Base-by-base conservation (phyloP, 257 asterid genomes). In the Petunia secreta region DNA sequence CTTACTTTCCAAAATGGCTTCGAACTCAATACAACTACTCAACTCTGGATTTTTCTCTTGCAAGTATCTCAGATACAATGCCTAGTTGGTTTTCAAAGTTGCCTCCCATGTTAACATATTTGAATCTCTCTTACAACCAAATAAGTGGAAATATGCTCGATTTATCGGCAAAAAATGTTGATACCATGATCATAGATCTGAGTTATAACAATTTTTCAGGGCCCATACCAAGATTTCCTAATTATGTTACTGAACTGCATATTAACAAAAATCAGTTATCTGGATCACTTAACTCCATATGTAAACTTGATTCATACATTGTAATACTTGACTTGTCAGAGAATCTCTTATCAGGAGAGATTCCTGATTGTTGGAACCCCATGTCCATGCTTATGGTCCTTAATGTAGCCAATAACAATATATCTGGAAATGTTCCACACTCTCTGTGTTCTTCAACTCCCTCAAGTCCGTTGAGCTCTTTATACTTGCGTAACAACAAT, bases 61-160 rank as follows among this genome's bases (percentile, higher is more conserved):
- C 59, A 66, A 81, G 79, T 6, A 79, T 86, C 59, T 81, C 86
- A 44, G 84, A 67, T 59, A 75, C 78, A 77, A 75, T 67, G 4
- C 91, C 89, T 62, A 41, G 60, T 8, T 84, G 91, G 90, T 79
- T 87, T 3, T 80, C 85, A 88, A 75, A 80, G 77, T 83, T 83
- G 39, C 85, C 86, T 52, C 82, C 80, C 7, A 53, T 6, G 14
- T 2, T 81, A 65, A 1, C 25, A 0, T 25, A 11, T 8, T 39
- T 88, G 41, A 87, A 89, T 75, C 77, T 85, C 78, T 89, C 92
- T 37, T 71, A 50, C 25, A 89, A 89, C 80, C 79, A 80, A 1
- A 59, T 87, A 14, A 76, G 63, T 13, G 90, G 92, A 37, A 68
- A 59, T 11, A 11, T 89, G 63, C 86, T 75, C 8, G 80, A 82